Evolutionary conservation across 352 stramenopile species (phyloP).

Genomic region (Globisporangium uncinulatum): DNA sequence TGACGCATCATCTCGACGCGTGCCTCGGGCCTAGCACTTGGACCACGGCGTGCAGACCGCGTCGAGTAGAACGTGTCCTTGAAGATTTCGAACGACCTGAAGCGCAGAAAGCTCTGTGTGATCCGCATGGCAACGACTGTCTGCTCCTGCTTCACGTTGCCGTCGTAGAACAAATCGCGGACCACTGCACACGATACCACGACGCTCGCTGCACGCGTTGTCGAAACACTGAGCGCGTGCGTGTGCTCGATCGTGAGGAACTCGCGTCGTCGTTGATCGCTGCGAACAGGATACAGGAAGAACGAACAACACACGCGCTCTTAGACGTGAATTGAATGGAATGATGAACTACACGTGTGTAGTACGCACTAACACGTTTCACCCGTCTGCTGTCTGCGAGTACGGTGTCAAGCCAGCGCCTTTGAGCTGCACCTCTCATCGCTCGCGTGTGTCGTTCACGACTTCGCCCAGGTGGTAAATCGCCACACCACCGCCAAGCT

Average conservation of each 20-base stretch:
- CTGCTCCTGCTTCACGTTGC: slow-evolving; percentile 50
- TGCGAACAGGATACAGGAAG: slow-evolving; percentile 16
- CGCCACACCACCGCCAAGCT: slow-evolving; percentile 88
- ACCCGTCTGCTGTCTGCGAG: slow-evolving; percentile 91
- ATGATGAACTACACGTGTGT: background rate
- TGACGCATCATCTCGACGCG: slow-evolving; percentile 69
- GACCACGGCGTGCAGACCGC: slow-evolving; percentile 84
- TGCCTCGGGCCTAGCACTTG: slow-evolving; percentile 59
- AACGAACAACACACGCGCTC: background rate
- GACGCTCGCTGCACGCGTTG: slow-evolving; percentile 66
- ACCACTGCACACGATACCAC: slow-evolving; percentile 64
- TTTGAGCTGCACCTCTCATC: slow-evolving; percentile 96
- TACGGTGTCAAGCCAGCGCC: slow-evolving; percentile 94
- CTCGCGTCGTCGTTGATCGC: slow-evolving; percentile 93
- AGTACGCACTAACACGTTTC: slow-evolving; percentile 67
- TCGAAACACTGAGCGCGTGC: slow-evolving; percentile 43
- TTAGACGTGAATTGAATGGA: too few species aligned
- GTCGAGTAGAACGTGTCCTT: slow-evolving; percentile 74
- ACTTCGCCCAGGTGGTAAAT: slow-evolving; percentile 85
- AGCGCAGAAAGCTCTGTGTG: slow-evolving; percentile 89
- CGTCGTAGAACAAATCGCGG: slow-evolving; percentile 45
- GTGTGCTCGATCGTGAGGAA: slow-evolving; percentile 97
- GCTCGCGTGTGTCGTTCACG: slow-evolving; percentile 26
- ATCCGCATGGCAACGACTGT: slow-evolving; percentile 86
- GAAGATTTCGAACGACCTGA: slow-evolving; percentile 96